Percentiles rank a stretch among this genome's conserved stretches.
Conservation (phyloP, 192 early-diverging fungal genomes). For the Backusella sp. region DNA sequence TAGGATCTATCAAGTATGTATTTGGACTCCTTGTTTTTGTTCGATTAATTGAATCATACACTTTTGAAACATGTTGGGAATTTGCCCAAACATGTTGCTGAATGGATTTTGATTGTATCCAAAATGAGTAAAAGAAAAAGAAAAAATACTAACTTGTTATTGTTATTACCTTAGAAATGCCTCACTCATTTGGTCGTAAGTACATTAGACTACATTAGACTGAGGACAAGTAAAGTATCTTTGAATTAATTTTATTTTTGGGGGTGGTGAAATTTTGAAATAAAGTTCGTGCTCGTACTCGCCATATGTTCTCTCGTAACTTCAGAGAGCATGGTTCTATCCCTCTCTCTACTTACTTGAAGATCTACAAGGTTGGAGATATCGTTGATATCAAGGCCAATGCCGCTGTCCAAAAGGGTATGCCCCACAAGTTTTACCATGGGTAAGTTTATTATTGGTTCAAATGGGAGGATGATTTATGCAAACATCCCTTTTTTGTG, state of each 20-base stretch:
- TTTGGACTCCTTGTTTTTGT: not conserved
- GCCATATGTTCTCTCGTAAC: conserved; percentile 96
- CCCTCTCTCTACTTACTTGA: conserved; percentile 95
- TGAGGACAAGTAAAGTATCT: not conserved
- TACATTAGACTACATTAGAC: conserved; percentile 6
- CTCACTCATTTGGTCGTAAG: conserved; percentile 39
- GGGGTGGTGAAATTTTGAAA: not conserved
- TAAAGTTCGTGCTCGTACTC: conserved; percentile 89
- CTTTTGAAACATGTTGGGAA: not conserved
- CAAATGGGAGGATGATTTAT: not conserved
- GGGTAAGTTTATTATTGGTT: conserved; percentile 51
- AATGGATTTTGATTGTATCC: not conserved
- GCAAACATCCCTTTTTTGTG: not conserved
- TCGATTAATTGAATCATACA: not conserved
- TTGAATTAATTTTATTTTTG: not conserved
- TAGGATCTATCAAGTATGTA: conserved; percentile 3
- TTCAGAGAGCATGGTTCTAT: conserved; percentile 95
- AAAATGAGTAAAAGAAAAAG: not conserved
- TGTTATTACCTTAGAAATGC: conserved; percentile 14
- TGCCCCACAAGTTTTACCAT: conserved; percentile 99
- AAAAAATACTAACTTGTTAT: not conserved
- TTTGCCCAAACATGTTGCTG: not conserved
- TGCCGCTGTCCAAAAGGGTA: conserved; percentile 98
- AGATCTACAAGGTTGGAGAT: conserved; percentile 98
- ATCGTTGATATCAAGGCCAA: conserved; percentile 99